Base-by-base conservation (phyloP, 257 asterid genomes). In the Gentiana macrophylla region DNA sequence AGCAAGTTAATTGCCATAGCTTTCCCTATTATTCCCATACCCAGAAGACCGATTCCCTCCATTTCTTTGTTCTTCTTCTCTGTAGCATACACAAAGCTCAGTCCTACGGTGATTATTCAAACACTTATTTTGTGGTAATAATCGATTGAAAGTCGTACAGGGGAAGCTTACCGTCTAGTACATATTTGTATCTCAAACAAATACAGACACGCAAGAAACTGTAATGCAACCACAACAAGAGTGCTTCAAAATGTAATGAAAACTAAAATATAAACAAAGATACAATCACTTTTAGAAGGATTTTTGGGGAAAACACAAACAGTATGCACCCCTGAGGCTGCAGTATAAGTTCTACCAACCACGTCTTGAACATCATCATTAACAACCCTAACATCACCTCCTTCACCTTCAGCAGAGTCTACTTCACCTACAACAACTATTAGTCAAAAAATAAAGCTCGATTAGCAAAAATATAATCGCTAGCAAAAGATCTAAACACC, bases 251-350 rank as follows among this genome's bases (percentile, higher is more conserved):
- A 41, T 41, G 8, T 5, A 41, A 41, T 4, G 46, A 41, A 10
- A 2, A 4, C 43, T 24, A 44, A 61, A 53, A 13, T 55, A 44
- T 36, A 45, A 15, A 45, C 8, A 24, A 8, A 11, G n/a, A 35
- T 38, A 32, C 38, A 60, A 84, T 65, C 10, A 86, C 99, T n/a
- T 74, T 84, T 92, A 37, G 82, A 71, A 11, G 99, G 95, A 69
- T 88, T 88, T 70, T 78, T 81, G 13, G 99, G 97, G 75, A 92
- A 92, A 75, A 88, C 80, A 76, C 86, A 81, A 69, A 85, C 74
- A 32, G 99, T 86, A 65, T 92, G 95, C 65, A 88, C 91, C 44
- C 80, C 86, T 7, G 85, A 73, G 70, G 99, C 93, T 64, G 99
- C 82, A 63, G 74, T 66, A 65, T 70, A 88, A 60, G 61, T 77